These are phyloP conservation scores for Xerocomus spinulosus DNA, from an alignment of 768 basidiomycete genomes.

Conservation along the genomic window DNA sequence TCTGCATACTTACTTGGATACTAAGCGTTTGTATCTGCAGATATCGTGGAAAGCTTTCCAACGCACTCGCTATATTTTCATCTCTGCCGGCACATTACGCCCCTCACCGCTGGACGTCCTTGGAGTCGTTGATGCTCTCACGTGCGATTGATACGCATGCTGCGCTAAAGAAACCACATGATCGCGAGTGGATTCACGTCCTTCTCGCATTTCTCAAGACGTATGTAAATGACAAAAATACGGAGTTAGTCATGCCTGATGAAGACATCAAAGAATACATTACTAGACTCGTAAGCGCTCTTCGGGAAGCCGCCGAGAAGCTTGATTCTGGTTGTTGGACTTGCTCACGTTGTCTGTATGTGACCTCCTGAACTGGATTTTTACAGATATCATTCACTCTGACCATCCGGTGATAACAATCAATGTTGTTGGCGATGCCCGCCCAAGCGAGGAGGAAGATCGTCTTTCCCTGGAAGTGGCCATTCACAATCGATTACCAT, in stretches of 20 bases:
- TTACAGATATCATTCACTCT: conserved; percentile 57
- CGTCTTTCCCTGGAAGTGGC: conserved; percentile 56
- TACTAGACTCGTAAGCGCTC: conserved; percentile 41
- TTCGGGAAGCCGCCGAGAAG: conserved; percentile 46
- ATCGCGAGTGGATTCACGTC: conserved; percentile 78
- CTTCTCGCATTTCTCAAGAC: conserved; percentile 72
- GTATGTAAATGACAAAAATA: conserved; percentile 51
- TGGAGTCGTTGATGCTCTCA: conserved; percentile 77
- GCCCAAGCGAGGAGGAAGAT: conserved; percentile 56
- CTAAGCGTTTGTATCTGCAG: conserved; percentile 36
- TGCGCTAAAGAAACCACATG: conserved; percentile 50
- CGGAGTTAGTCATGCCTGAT: conserved; percentile 51
- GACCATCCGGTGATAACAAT: conserved; percentile 69
- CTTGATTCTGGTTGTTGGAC: conserved; percentile 49
- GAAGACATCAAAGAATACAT: conserved; percentile 51
- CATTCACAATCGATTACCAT: conserved; percentile 66
- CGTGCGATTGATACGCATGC: conserved; percentile 67
- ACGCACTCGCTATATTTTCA: conserved; percentile 65
- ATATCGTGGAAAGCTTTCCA: conserved; percentile 57
- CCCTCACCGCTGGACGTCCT: conserved; percentile 73
- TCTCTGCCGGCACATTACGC: conserved; percentile 85
- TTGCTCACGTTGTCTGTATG: not conserved
- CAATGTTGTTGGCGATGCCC: conserved; percentile 42
- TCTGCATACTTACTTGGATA: not conserved
- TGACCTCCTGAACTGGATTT: conserved; percentile 8